Base-by-base conservation (phyloP, 2,329 filamentous ascomycete species). In the Epichloe typhina region DNA sequence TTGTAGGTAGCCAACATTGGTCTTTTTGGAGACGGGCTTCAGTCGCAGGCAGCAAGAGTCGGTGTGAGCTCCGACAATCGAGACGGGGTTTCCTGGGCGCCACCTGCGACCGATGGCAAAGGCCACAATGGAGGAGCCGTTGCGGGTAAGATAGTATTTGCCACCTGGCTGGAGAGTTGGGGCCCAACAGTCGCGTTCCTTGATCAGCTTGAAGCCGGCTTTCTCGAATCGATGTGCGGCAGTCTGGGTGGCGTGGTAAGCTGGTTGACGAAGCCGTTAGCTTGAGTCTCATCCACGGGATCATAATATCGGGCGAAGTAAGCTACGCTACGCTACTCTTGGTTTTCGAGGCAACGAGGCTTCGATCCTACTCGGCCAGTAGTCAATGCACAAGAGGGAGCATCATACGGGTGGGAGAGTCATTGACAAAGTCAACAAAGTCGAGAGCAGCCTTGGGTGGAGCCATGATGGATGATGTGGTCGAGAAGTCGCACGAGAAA, bases 61-160 rank as follows among this genome's bases (percentile, higher is more conserved):
- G 53, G 93, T 97, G 69, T 98, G 91, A 39, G 93, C 90, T 59
- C 91, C 93, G 54, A 98, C 82, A 80, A 97, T 95, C 65, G 87
- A 78, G 56, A 96, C 83, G 8, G 90, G 84, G 66, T 95, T 95
- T 43, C 91, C 91, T 2, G 91, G 82, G 64, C 84, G 84, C 91
- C 91, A 98, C 72, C 86, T 84, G 62, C 82, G 80, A 62, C 91
- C 91, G 61, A 97, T 84, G 55, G 88, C 86, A 69, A 97, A 97
- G 56, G 90, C 90, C 52, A 95, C 81, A 56, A 97, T 86, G 46
- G 91, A 94, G 26, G 89, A 95, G 53, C 80, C 84, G 71, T 97
- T 97, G 57, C 91, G 85, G 46, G 91, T 97, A 62, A 96, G 80
- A 71, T 90, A 96, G 75, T 97, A 97, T 70, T 94, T 96, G 56